Percentiles rank a stretch among this genome's conserved stretches.
Conservation (phyloP, 768 basidiomycete species). For the Hysterangium stoloniferum region DNA sequence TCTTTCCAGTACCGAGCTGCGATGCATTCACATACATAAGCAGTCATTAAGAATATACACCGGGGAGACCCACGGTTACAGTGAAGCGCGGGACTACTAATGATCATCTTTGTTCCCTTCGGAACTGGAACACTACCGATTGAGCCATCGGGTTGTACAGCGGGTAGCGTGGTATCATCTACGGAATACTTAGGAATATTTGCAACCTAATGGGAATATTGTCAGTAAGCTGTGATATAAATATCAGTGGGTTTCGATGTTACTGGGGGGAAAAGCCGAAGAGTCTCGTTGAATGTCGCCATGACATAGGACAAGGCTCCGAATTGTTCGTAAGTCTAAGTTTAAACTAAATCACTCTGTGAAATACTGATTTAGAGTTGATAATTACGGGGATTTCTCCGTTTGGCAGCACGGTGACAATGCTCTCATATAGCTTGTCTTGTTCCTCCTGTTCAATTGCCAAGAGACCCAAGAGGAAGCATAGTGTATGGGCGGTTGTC, state of each 20-base stretch:
- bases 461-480: slow-evolving; percentile 18
- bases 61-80: slow-evolving; percentile 38
- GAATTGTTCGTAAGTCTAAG: slow-evolving; percentile 12
- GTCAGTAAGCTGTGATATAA: not conserved
- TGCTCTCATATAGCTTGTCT: slow-evolving; percentile 10
- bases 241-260: not conserved
- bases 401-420: slow-evolving; percentile 3
- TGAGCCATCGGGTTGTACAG: slow-evolving; percentile 27
- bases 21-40: not conserved
- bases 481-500: slow-evolving; percentile 19
- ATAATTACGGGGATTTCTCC: slow-evolving; percentile 6
- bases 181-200: slow-evolving; percentile 37
- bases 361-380: not conserved
- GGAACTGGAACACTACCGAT: slow-evolving; percentile 34
- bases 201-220: slow-evolving; percentile 23
- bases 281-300: slow-evolving; percentile 16
- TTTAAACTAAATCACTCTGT: not conserved
- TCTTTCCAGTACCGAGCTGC: slow-evolving; percentile 50
- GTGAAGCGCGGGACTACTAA: slow-evolving; percentile 37
- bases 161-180: slow-evolving; percentile 39
- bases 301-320: slow-evolving; percentile 8
- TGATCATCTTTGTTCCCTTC: slow-evolving; percentile 30
- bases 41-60: not conserved
- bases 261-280: slow-evolving; percentile 19
- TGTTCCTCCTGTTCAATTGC: slow-evolving; percentile 20